Conservation (phyloP, 1,284 basidiomycete species). For the Leccinum pallidistipes region DNA sequence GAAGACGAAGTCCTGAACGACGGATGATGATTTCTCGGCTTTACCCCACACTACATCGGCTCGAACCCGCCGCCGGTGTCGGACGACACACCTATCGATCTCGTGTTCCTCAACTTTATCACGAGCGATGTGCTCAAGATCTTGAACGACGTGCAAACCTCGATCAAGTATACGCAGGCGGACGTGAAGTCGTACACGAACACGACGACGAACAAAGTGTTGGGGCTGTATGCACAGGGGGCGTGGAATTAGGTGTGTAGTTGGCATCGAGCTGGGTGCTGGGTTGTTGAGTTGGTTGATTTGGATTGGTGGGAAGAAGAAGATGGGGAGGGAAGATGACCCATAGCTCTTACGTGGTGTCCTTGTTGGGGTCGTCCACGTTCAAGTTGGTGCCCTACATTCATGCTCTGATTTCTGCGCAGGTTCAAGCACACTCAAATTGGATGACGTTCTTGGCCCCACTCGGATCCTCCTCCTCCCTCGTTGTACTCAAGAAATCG, state of each 20-base stretch:
- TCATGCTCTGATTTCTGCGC: too few relatives aligned
- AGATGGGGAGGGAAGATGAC: background rate
- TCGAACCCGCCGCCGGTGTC: constrained; percentile 53
- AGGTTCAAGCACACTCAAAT: too few relatives aligned
- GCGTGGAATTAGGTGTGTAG: constrained; percentile 52
- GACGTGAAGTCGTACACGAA: constrained; percentile 56
- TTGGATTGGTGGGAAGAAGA: background rate
- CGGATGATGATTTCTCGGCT: too few relatives aligned
- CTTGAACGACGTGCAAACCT: constrained; percentile 54
- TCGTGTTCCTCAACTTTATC: constrained; percentile 73
- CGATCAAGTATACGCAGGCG: constrained; percentile 47
- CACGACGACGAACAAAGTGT: constrained; percentile 47
- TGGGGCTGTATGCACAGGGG: constrained; percentile 61
- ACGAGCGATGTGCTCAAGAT: constrained; percentile 49
- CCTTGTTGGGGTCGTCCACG: too few relatives aligned
- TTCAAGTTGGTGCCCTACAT: too few relatives aligned
- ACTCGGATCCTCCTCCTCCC: too few relatives aligned
- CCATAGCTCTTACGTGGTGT: too few relatives aligned
- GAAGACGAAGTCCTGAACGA: background rate
- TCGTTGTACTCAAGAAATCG: too few relatives aligned
- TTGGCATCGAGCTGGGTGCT: background rate
- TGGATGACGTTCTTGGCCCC: too few relatives aligned
- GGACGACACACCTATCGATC: constrained; percentile 54
- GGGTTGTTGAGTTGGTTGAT: background rate
- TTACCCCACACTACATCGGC: constrained; percentile 58